phyloP scores from a whole-genome alignment of 2,329 filamentous ascomycete species.

The Fusarium buharicum region DNA sequence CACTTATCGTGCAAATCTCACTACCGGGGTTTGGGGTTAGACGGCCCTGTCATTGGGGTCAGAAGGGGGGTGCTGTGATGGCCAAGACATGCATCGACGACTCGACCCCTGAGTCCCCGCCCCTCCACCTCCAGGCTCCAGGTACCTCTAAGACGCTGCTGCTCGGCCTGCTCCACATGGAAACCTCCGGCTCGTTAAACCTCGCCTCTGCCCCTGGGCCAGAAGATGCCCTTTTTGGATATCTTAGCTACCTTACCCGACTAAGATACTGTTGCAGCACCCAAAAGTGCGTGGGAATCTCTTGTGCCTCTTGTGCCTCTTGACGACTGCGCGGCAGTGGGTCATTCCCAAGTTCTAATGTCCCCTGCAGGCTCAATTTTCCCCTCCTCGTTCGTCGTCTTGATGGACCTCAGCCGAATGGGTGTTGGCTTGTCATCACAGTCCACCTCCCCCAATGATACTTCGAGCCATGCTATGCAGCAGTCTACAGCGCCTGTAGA shows the following conservation, averaged over 20 bases:
- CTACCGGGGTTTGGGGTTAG: constrained; percentile 24
- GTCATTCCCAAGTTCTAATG: constrained; percentile 25
- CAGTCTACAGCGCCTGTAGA: constrained; percentile 34
- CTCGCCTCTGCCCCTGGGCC: constrained; percentile 42
- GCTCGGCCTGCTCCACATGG: constrained; percentile 37
- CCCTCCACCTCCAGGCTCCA: constrained; percentile 19
- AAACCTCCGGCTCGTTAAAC: constrained; percentile 36
- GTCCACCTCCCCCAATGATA: constrained; percentile 38
- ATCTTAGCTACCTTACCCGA: background rate
- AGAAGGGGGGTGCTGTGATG: constrained; percentile 33
- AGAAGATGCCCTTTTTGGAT: constrained; percentile 33
- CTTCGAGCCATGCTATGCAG: constrained; percentile 34
- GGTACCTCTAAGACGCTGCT: constrained; percentile 15
- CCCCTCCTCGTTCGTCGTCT: constrained; percentile 38
- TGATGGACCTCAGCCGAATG: no score
- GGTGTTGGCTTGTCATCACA: constrained; percentile 42
- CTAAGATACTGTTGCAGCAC: constrained; percentile 12
- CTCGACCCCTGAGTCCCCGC: constrained; percentile 36
- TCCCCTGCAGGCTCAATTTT: constrained; percentile 31
- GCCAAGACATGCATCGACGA: constrained; percentile 35
- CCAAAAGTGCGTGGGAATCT: constrained; percentile 23
- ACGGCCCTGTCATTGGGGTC: constrained; percentile 19
- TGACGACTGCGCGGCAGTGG: constrained; percentile 35
- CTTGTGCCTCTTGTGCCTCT: constrained; percentile 17
- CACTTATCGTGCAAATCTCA: constrained; percentile 21